These are phyloP conservation scores for Hirschfeldia incana DNA, from an alignment of 345 rosid genomes.

Conservation along the genomic window DNA sequence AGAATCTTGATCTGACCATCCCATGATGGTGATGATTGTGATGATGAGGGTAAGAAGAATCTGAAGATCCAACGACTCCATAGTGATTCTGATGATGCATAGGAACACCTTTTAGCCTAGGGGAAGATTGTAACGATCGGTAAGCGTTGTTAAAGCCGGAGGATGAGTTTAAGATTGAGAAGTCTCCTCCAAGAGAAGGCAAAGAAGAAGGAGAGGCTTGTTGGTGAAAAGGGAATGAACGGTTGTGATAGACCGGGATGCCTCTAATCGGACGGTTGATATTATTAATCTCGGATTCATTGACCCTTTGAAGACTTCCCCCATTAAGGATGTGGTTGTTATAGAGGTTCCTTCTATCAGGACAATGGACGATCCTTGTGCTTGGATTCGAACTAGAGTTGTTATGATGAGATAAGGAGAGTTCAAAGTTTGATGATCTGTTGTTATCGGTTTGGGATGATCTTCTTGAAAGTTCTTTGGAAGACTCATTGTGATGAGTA, in stretches of 20 bases:
- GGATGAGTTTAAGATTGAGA: slow-evolving; percentile 51
- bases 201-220: slow-evolving; percentile 49
- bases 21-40: slow-evolving; percentile 49
- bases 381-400: slow-evolving; percentile 10
- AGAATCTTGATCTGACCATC: slow-evolving; percentile 68
- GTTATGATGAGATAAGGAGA: slow-evolving; percentile 38
- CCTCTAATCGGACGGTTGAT: slow-evolving; percentile 73
- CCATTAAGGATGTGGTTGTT: slow-evolving; percentile 29
- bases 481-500: slow-evolving; percentile 31
- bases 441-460: slow-evolving; percentile 23
- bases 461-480: slow-evolving; percentile 29
- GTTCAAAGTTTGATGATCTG: slow-evolving; percentile 38
- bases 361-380: slow-evolving; percentile 34
- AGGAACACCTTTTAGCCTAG: slow-evolving; percentile 54
- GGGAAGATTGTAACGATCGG: slow-evolving; percentile 40
- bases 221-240: slow-evolving; percentile 63
- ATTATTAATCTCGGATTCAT: slow-evolving; percentile 36
- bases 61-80: slow-evolving; percentile 60
- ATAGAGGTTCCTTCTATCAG: slow-evolving; percentile 36
- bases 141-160: slow-evolving; percentile 35
- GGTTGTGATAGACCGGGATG: slow-evolving; percentile 78
- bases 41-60: slow-evolving; percentile 42
- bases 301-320: slow-evolving; percentile 29
- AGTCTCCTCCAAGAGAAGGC: slow-evolving; percentile 46
- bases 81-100: slow-evolving; percentile 45